Evolutionary conservation across 2,329 filamentous ascomycete genomes (phyloP), one percentile per base, ranked within the genome.

Genomic region (Purpureocillium takamizusanense): DNA sequence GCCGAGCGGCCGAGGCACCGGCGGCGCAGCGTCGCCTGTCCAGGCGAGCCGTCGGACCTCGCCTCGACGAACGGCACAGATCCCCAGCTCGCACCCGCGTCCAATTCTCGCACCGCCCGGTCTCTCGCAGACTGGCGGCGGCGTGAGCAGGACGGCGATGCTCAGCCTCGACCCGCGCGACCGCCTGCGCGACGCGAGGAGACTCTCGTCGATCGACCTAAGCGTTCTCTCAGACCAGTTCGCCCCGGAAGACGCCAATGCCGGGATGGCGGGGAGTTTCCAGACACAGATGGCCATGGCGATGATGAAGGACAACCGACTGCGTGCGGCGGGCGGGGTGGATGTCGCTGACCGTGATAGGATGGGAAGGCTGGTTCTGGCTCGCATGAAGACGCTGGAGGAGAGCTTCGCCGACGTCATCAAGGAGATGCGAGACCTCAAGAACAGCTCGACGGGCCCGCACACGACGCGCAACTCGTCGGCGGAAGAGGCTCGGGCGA

Each of bases 341-440:
- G 61, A 66, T 34, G 42, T 56, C 4, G 60, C 54, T 39, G 66
- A 68, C 70, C 76, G 57, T 17, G 82, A 86, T 52, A 76, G 84
- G 31, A 83, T 89, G 74, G 80, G 81, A 48, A 76, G 86, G 40
- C 72, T 95, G 33, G 83, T 95, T 61, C 67, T 95, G 33, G 86
- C 87, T 8, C 72, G 87, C 27, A 95, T 95, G 87, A 92, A 92
- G 57, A 90, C 83, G 7, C 70, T 97, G 2, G 89, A 97, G 57
- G 87, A 94, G 60, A 83, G 88, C 12, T 90, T 97, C 57, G 75
- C 83, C 3, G 86, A 95, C 42, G 81, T 94, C n/a, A 76, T 88
- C 40, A 78, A 77, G 45, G 86, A 92, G 58, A 81, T 94, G 57
- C 78, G 84, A 44, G 76, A 78, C 45, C 63, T 76, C 56, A 76